Base-by-base conservation (phyloP, 129 eudicot genomes). In the Pseudognaphalium luteoalbum region DNA sequence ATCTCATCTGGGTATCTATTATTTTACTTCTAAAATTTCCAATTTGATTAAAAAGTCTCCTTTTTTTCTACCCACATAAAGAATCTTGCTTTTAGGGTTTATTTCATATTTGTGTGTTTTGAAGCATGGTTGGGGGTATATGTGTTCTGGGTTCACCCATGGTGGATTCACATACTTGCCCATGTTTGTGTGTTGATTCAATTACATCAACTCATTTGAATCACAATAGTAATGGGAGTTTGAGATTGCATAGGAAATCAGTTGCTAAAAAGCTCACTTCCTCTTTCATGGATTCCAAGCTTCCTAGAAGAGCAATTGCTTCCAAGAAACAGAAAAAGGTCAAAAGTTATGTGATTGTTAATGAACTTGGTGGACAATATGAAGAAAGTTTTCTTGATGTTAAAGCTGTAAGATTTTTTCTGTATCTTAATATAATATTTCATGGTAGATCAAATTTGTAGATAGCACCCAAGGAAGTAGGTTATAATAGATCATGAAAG, bases 331-430 rank as follows among this genome's bases (percentile, higher is more conserved):
- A 76, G 83, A 71, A 57, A 74, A 88, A 68, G 8, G 47, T 39
- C 28, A 80, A 80, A 86, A 51, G 91, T 61, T 78, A 82, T 66
- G 87, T 85, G 85, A 81, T 93, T 78, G 87, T 74, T 51, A 83
- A 73, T 74, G 85, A 88, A 11, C 73, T 93, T 76, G 97, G 83
- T 54, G 98, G 98, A 32, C 97, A 93, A 66, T 93, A 93, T 81
- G 98, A 93, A 32, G 97, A 93, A 58, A 83, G 65, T 67, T 93
- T 90, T 44, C 86, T 69, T 47, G 98, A 93, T 84, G 92, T 93
- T 54, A 88, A 88, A 86, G 19, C 79, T 68, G 98, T 93, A 84
- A 87, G 86, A 57, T 37, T 25, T 32, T 62, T 21, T 61, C 15
- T 32, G 20, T 74, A 11, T 73, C 17, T 2, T 51, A 21, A 14